Conservation (phyloP, 2,329 filamentous ascomycete species). For the Aspergillus viridinutans region DNA sequence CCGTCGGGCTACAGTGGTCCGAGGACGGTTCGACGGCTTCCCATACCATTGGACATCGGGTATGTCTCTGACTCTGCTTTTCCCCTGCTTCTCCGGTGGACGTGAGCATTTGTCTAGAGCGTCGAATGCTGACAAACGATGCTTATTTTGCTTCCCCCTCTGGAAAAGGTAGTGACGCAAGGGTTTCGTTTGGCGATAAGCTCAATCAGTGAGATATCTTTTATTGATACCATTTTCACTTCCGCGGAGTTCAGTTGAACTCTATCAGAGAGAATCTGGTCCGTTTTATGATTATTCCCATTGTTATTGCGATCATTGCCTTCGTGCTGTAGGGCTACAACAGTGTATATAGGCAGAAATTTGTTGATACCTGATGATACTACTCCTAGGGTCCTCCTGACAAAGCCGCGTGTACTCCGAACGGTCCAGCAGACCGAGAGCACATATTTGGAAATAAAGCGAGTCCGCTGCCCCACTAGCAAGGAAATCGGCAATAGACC, state of each 20-base stretch:
- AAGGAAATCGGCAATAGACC: constrained; percentile 19
- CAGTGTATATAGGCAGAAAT: not conserved
- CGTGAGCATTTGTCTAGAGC: not conserved
- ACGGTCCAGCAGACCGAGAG: constrained; percentile 26
- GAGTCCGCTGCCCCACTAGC: constrained; percentile 23
- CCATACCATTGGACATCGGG: not conserved
- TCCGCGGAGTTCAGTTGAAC: not conserved
- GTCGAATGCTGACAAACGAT: not conserved
- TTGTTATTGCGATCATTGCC: not conserved
- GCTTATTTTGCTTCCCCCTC: not conserved
- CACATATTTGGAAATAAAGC: constrained; percentile 31
- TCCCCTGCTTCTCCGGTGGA: constrained; percentile 7
- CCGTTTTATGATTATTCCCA: not conserved
- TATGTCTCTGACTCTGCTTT: not conserved
- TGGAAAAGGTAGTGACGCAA: not conserved
- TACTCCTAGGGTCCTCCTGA: not conserved
- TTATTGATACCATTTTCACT: not conserved
- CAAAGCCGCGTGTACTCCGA: not conserved
- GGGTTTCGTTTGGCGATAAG: not conserved
- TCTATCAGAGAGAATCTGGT: not conserved
- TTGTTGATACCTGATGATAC: not conserved
- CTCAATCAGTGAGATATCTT: not conserved
- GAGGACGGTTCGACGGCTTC: constrained; percentile 13
- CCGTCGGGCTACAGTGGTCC: constrained; percentile 31
- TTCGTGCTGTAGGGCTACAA: not conserved